Base-by-base conservation (phyloP, 163 green algal genomes). In the Smithsoniella earleae region DNA sequence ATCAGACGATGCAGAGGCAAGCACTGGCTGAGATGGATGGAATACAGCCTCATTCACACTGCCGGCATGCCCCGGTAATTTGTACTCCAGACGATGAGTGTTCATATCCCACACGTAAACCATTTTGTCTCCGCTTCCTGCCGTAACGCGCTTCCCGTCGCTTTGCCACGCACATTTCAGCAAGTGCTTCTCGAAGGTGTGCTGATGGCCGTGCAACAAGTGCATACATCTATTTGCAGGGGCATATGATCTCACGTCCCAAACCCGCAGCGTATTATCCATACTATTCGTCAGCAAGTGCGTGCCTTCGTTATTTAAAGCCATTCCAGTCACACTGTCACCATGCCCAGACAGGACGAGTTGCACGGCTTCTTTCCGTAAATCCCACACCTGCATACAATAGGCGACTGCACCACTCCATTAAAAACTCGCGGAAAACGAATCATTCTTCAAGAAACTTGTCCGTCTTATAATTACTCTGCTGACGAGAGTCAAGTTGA, bases 171-270 rank as follows among this genome's bases (percentile, higher is more conserved):
- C 86, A 77, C 94, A 98, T 37, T 87, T 83, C 37, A 99, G 80
- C 77, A 98, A 81, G 65, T 92, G 91, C 75, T 90, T 90, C 80
- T 99, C 94, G 73, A 96, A 97, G 73, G 78, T 92, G 84, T 98
- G 94, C 75, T 86, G 54, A 75, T 93, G 89, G 10, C 90, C 89
- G 16, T 79, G 78, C 38, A 88, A 78, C 25, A 89, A 74, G 38
- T 79, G 58, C 25, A 69, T 38, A 73, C 84, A 95, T 49, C 90
- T 81, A 77, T 95, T 88, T 33, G 76, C 79, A 54, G 87, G 84
- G 2, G 88, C 90, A 75, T 86, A 96, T 0, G 91, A 90, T 52
- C 92, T 81, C 79, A 97, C 80, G 78, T 98, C 94, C 94, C 94
- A 98, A 37, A 92, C 79, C 16, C 91, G 74, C 62, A 99, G 83